Evolutionary conservation across 257 asterid species (phyloP).

Genomic region (Echium plantagineum): DNA sequence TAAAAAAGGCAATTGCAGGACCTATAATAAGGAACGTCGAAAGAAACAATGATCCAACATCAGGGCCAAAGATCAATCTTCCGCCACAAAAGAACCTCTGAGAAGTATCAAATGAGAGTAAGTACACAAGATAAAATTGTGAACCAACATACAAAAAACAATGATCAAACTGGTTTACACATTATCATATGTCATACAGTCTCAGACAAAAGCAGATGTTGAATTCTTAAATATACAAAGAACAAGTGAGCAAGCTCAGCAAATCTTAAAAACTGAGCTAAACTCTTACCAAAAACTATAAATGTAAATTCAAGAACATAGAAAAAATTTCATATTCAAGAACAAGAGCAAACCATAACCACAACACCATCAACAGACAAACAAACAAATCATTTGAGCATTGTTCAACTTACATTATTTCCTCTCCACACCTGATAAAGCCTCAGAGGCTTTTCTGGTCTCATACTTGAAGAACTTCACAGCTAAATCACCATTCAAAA

Average conservation of each 20-base stretch:
- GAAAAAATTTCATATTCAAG: background rate
- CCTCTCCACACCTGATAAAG: conserved; percentile 80
- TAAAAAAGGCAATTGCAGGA: conserved; percentile 59
- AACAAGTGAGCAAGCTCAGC: too few species aligned
- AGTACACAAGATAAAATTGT: background rate
- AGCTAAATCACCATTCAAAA: conserved; percentile 17
- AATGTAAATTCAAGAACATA: background rate
- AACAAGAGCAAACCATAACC: background rate
- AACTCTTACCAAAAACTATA: too few species aligned
- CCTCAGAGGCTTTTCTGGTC: conserved; percentile 33
- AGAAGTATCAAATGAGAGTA: background rate
- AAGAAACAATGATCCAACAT: conserved; percentile 55
- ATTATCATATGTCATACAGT: background rate
- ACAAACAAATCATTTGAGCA: background rate
- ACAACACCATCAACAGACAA: background rate
- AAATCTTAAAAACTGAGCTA: too few species aligned
- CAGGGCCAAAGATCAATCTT: conserved; percentile 89
- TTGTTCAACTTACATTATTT: conserved; percentile 50
- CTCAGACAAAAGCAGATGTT: too few species aligned
- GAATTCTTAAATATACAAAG: background rate
- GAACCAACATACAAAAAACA: background rate
- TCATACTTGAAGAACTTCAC: conserved; percentile 24
- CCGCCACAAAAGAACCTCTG: conserved; percentile 90
- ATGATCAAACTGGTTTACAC: background rate
- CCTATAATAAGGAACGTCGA: conserved; percentile 45